A percentile compares a stretch with the other conserved stretches of the same genome.
phyloP scores from a whole-genome alignment of 768 basidiomycete species.

The Boletus subcaerulescens region DNA sequence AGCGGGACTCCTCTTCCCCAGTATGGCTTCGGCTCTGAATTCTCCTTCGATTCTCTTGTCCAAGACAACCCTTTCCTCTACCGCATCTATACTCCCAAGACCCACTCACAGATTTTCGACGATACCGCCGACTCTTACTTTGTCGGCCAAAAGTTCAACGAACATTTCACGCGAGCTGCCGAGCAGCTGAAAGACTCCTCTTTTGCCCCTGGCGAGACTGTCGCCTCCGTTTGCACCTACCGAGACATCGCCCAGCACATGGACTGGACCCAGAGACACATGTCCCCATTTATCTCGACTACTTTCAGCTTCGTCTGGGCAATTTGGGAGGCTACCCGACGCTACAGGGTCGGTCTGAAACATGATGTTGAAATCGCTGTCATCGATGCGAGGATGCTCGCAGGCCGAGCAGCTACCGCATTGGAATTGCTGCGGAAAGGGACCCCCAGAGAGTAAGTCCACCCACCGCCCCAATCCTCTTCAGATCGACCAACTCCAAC shows the following conservation, averaged over 20 bases:
- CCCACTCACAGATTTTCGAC: conserved; percentile 51
- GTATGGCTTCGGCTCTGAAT: conserved; percentile 66
- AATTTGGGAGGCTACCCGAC: conserved; percentile 75
- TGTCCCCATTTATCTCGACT: conserved; percentile 68
- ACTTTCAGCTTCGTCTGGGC: conserved; percentile 84
- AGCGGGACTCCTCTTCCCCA: conserved; percentile 50
- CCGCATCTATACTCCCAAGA: conserved; percentile 76
- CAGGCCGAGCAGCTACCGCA: conserved; percentile 59
- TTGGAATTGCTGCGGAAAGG: conserved; percentile 58
- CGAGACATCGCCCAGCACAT: conserved; percentile 65
- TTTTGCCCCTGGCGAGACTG: conserved; percentile 32
- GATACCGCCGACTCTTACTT: conserved; percentile 57
- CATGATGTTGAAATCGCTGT: conserved; percentile 77
- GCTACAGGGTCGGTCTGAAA: conserved; percentile 70
- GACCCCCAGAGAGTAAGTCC: conserved; percentile 52
- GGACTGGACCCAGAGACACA: conserved; percentile 73
- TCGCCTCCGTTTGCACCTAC: conserved; percentile 42
- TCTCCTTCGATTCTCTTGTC: conserved; percentile 59
- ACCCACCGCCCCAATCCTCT: background rate
- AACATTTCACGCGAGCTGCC: conserved; percentile 33
- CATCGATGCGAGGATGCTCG: conserved; percentile 64
- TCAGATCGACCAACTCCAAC: background rate
- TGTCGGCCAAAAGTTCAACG: conserved; percentile 62
- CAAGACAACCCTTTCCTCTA: conserved; percentile 71
- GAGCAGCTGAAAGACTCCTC: conserved; percentile 37